Evolutionary conservation across 1,284 basidiomycete species (phyloP).

Genomic region (Ceratobasidium papillatum): DNA sequence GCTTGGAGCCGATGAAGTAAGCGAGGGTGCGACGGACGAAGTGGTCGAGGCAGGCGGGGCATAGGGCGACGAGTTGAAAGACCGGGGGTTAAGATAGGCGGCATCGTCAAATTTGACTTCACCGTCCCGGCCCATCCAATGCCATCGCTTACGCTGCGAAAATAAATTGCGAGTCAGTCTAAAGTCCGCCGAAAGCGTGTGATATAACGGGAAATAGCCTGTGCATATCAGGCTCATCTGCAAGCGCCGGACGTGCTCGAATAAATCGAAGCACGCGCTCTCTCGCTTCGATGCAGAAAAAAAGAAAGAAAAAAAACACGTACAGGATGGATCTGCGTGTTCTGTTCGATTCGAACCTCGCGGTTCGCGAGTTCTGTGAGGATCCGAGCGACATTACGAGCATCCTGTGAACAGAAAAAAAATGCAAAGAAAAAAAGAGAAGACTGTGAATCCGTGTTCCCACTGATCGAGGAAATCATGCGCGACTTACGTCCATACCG

Average conservation of each 20-base stretch:
- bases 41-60: constrained; percentile 30
- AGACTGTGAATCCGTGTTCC: constrained; percentile 16
- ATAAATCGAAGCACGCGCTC: neutral
- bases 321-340: constrained; percentile 71
- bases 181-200: neutral
- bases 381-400: constrained; percentile 84
- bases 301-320: constrained; percentile 47
- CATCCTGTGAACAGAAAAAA: constrained; percentile 67
- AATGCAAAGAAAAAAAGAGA: constrained; percentile 1
- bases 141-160: constrained; percentile 62
- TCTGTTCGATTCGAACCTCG: constrained; percentile 73
- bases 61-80: neutral
- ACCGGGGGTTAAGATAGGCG: constrained; percentile 11
- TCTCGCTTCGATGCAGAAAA: neutral
- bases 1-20: constrained; percentile 27
- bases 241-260: neutral
- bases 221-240: constrained; percentile 10
- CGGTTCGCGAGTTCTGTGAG: constrained; percentile 74
- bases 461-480: constrained; percentile 16
- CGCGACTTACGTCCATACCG: constrained; percentile 81
- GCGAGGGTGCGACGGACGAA: constrained; percentile 38
- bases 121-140: constrained; percentile 75
- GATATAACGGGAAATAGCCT: constrained; percentile 10
- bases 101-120: constrained; percentile 40
- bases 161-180: constrained; percentile 1